Percentiles rank a stretch among this genome's conserved stretches.
phyloP scores from a whole-genome alignment of 495 filamentous ascomycete species.

The Oleoguttula mirabilis region DNA sequence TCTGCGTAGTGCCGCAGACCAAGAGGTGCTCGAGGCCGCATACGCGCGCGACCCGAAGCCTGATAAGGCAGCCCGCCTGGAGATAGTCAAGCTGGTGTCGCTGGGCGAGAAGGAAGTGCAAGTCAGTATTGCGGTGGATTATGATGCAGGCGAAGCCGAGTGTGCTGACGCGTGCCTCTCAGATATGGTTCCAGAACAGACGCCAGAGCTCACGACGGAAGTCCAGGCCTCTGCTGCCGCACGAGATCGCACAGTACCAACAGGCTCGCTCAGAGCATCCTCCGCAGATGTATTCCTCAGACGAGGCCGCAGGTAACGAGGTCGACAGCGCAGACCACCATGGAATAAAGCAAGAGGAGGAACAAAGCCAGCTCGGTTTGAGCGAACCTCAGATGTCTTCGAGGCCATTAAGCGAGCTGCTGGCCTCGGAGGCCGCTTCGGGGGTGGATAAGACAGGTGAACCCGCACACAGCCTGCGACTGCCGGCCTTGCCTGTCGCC shows the following conservation, averaged over 20 bases:
- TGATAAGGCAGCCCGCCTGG: constrained; percentile 75
- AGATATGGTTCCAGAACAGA: constrained; percentile 99
- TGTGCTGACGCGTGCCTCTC: not conserved
- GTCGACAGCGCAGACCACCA: too few species aligned
- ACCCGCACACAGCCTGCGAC: too few species aligned
- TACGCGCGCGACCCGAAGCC: constrained; percentile 81
- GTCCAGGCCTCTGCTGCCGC: constrained; percentile 70
- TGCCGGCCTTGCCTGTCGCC: too few species aligned
- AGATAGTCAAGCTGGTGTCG: constrained; percentile 71
- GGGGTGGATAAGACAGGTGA: too few species aligned
- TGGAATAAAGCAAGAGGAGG: too few species aligned
- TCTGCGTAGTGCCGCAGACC: constrained; percentile 73
- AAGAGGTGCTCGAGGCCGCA: constrained; percentile 78
- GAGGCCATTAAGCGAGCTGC: too few species aligned
- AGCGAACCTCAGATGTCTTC: too few species aligned
- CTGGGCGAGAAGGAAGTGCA: constrained; percentile 97
- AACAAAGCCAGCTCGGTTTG: too few species aligned
- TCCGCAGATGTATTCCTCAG: not conserved
- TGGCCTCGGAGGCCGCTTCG: too few species aligned
- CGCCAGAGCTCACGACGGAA: constrained; percentile 87
- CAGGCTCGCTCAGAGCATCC: constrained; percentile 1
- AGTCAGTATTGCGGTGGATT: constrained; percentile 43
- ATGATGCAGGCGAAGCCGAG: constrained; percentile 1
- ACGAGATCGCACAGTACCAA: constrained; percentile 44
- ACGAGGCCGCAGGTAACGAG: too few species aligned